Base-by-base conservation (phyloP, 805 yeast species). In the Teunomyces barrocoloradensis region DNA sequence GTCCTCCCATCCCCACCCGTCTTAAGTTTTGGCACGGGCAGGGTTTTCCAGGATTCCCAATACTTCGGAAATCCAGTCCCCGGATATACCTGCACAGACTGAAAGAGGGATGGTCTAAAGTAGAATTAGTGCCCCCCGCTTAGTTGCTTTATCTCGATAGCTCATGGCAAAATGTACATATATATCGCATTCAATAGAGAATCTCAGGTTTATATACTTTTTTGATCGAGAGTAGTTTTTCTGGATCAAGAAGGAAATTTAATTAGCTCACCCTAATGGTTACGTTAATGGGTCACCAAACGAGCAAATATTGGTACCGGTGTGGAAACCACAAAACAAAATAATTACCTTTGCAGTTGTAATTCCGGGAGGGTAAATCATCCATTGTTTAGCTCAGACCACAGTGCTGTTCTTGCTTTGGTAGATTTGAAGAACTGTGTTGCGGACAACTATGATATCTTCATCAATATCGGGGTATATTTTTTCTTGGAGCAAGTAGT, bases 391-490 rank as follows among this genome's bases (percentile, higher is more conserved):
- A 4, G 27, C 7, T 25, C 11, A 25, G 11, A 25, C 27, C 27
- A 25, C 27, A 9, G 11, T 21, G 17, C 27, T 23, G 29, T 37
- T 37, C 29, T 12, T 23, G 12, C 12, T 5, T n/a, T 52, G 50
- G 28, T 53, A 58, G 15, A 56, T 44, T 27, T 45, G 50, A 21
- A 46, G 50, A 10, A 50, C 61, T 35, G 35, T 48, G 15, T 32
- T 33, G 38, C 51, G 46, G 6, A 59, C 50, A 1, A 28, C 17
- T 3, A 29, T 38, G 11, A 57, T 27, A 32, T 57, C 55, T 17
- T 49, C 60, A 43, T 57, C 53, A n/a, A 60, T 33, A 27, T 55
- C 60, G 27, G 56, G 57, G 46, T 49, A 57, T 6, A 56, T 49
- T 21, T 51, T 46, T 11, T 48, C 29, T 23, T 50, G 46, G 29